Conservation (phyloP, 371 early-diverging fungal species). For the Mucor piriformis region DNA sequence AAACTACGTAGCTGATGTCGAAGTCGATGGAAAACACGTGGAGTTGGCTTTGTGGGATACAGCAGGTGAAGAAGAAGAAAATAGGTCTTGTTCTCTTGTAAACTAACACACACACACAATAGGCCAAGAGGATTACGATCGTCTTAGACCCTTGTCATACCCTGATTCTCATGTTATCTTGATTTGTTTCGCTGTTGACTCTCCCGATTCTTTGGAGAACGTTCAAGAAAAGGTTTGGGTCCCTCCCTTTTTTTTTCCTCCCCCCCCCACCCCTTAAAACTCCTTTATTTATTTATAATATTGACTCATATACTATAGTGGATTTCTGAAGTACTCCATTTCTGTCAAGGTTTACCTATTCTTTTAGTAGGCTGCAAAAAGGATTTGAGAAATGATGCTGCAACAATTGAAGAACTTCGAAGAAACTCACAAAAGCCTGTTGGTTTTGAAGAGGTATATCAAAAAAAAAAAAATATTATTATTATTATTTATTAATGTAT, state of each 20-base stretch:
- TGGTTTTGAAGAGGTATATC: constrained; percentile 78
- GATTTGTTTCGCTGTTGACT: constrained; percentile 93
- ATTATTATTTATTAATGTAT: constrained; percentile 31
- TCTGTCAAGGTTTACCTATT: constrained; percentile 88
- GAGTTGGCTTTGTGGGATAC: constrained; percentile 99
- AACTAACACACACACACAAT: constrained; percentile 16
- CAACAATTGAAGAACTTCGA: constrained; percentile 75
- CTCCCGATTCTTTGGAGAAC: constrained; percentile 94
- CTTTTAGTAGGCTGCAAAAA: constrained; percentile 91
- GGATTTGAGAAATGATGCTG: constrained; percentile 87
- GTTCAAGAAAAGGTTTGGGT: constrained; percentile 78
- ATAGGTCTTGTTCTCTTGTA: too few species aligned
- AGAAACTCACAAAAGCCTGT: constrained; percentile 84
- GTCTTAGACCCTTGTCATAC: constrained; percentile 96
- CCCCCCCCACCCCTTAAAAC: neutral
- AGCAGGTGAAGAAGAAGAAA: constrained; percentile 66
- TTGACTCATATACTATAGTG: constrained; percentile 47
- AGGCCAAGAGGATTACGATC: constrained; percentile 95
- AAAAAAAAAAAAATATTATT: neutral
- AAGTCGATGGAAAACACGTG: constrained; percentile 89
- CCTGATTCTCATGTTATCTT: constrained; percentile 96
- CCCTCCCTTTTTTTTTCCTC: constrained; percentile 7
- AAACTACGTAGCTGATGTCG: constrained; percentile 93
- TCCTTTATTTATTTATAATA: too few species aligned
- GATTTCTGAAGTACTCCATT: constrained; percentile 91